Base-by-base conservation (phyloP, 192 early-diverging fungal genomes). In the Coemansia guatemalensis region DNA sequence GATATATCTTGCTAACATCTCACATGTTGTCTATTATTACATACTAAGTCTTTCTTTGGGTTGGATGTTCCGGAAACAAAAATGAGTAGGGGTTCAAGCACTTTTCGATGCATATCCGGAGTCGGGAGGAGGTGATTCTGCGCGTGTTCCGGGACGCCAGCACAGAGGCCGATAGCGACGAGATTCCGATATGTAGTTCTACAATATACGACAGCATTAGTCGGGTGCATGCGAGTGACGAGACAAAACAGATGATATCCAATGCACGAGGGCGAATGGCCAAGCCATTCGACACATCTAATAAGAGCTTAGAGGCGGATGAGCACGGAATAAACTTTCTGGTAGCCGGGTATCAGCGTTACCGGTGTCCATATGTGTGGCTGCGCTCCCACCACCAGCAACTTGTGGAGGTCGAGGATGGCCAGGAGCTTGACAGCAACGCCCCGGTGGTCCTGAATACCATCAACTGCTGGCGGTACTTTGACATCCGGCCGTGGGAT, bases 331-430 rank as follows among this genome's bases (percentile, higher is more conserved):
- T 85, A 4, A 85, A 84, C 21, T 90, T 90, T 53, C 55, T 90
- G 24, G 72, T 90, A 41, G 87, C 87, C 50, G 88, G 87, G 41
- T 90, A 90, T 56, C 82, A 85, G 27, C 79, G 85, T 9, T 90
- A 90, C 67, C 84, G 85, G 60, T 86, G 87, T 41, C 88, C 88
- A 21, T 90, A 88, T 61, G 88, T 90, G 41, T 90, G 88, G 88
- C 75, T 87, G 39, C 78, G 86, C 1, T 85, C 86, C 22, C 81
- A 88, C 67, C 86, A 87, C 76, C 73, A 83, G 53, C 51, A 63
- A 23, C 80, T 89, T 11, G 82, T 86, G 21, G 69, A 77, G 35
- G 44, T 72, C 14, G 63, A 64, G 5, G 71, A 82, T 23, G 78
- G 81, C 65, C 79, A 85, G 59, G 70, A 71, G 32, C 51, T 87